Base-by-base conservation (phyloP, 768 basidiomycete species). In the Tricholoma matsutake region DNA sequence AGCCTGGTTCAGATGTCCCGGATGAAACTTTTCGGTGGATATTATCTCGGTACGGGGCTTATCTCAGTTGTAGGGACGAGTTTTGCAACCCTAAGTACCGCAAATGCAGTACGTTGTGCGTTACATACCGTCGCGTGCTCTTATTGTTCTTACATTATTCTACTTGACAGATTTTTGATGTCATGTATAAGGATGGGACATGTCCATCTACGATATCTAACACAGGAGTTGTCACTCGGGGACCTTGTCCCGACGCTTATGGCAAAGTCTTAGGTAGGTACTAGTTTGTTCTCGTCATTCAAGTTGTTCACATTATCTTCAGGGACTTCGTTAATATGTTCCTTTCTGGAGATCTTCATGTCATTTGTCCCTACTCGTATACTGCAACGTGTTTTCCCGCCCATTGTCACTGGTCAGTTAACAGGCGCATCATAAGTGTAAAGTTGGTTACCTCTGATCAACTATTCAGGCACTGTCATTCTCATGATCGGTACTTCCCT, bases 21-120 rank as follows among this genome's bases (percentile, higher is more conserved):
- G 1, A 64, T 89, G 43, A 80, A 73, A 37, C 76, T 93, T 1
- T 87, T 83, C 63, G 72, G 76, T 13, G 79, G 83, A 1, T 91
- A 90, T 66, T 86, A 85, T 62, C 78, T 92, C 16, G 89, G 90
- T 2, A 92, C 91, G n/a, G 92, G 92, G 0, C 73, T 94, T 18
- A 79, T 94, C 58, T 86, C 86, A 6, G 91, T 94, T 16, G 90
- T 93, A 5, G 92, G 92, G 16, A 91, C 88, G 1, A 89, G 87
- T 66, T 92, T 93, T 66, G 82, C 90, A 4, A 91, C 91, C 0
- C 78, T 94, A 11, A 87, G 86, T 51, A 89, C 89, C 1, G 91
- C 87, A 1, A 81, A 82, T 66, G 80, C 88, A 3, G 88, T 88
- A 63, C 2, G 85, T 73, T 11, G 32, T 67, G 3, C 31, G n/a